These are phyloP conservation scores for Pythium sp. DNA, from an alignment of 352 stramenopile genomes.

Conservation along the genomic window DNA sequence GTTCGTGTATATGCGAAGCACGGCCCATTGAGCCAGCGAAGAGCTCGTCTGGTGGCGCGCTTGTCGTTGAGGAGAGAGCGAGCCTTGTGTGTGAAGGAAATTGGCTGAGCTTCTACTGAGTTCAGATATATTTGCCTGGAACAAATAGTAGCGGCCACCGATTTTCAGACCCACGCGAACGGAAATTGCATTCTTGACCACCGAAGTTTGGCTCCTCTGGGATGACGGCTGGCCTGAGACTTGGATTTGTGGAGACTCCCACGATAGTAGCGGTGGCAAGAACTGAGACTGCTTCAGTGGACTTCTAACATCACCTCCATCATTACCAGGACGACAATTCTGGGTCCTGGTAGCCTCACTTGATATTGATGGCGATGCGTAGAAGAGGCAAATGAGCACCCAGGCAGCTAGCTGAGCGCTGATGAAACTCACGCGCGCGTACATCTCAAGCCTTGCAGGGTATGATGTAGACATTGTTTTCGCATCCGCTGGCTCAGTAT, in stretches of 20 bases:
- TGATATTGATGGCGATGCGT: not conserved
- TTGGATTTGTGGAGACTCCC: not conserved
- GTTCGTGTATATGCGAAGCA: slow-evolving; percentile 11
- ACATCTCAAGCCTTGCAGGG: slow-evolving; percentile 2
- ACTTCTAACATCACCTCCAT: not conserved
- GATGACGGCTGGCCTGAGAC: not conserved
- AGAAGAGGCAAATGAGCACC: slow-evolving; percentile 36
- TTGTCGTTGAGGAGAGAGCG: not conserved
- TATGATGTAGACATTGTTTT: not conserved
- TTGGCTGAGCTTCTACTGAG: not conserved
- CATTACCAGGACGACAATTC: not conserved
- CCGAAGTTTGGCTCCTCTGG: not conserved
- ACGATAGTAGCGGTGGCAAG: not conserved
- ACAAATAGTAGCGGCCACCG: slow-evolving; percentile 31
- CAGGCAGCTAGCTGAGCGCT: slow-evolving; percentile 45
- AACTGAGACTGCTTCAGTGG: not conserved
- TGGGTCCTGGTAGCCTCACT: not conserved
- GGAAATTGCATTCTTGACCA: not conserved
- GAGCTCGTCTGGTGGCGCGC: not conserved
- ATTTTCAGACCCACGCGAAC: slow-evolving; percentile 29
- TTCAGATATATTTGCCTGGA: slow-evolving; percentile 21
- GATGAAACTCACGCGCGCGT: slow-evolving; percentile 43
- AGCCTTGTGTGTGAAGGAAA: not conserved
- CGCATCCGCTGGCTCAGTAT: too few species aligned
- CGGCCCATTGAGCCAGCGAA: slow-evolving; percentile 2